Percentiles rank a stretch among this genome's conserved stretches.
These are phyloP conservation scores for Ustilago tritici DNA, from an alignment of 1,284 basidiomycete species.

Conservation along the genomic window DNA sequence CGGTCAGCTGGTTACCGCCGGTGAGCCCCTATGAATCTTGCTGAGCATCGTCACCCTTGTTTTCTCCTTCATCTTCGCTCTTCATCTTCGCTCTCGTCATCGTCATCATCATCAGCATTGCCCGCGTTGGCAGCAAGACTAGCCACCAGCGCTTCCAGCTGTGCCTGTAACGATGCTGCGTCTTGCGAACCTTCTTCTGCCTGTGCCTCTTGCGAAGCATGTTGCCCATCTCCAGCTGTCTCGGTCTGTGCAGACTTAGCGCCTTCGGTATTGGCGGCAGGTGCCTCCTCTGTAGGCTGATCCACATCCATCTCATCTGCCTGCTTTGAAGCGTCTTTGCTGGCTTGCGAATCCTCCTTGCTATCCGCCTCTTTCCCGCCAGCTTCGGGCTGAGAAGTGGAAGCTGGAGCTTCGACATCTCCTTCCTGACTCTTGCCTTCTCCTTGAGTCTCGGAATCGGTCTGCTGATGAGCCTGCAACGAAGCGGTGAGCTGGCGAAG, in stretches of 20 bases:
- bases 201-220: background rate
- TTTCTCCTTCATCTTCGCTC: constrained; percentile 10
- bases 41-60: constrained; percentile 6
- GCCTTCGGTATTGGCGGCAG: background rate
- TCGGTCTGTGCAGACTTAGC: background rate
- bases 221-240: background rate
- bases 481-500: constrained; percentile 59
- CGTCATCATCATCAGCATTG: constrained; percentile 34
- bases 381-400: background rate
- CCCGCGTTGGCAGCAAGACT: constrained; percentile 52
- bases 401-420: background rate
- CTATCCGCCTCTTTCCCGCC: background rate
- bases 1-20: background rate
- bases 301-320: constrained; percentile 26
- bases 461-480: constrained; percentile 44
- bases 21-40: background rate
- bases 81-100: constrained; percentile 29
- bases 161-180: constrained; percentile 49
- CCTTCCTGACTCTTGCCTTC: constrained; percentile 11
- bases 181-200: constrained; percentile 7
- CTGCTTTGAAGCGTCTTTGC: background rate
- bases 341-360: constrained; percentile 1
- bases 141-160: constrained; percentile 58
- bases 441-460: constrained; percentile 10
- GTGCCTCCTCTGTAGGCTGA: constrained; percentile 7